phyloP scores from a whole-genome alignment of 2,329 filamentous ascomycete species.

The Aspergillus chevalieri region DNA sequence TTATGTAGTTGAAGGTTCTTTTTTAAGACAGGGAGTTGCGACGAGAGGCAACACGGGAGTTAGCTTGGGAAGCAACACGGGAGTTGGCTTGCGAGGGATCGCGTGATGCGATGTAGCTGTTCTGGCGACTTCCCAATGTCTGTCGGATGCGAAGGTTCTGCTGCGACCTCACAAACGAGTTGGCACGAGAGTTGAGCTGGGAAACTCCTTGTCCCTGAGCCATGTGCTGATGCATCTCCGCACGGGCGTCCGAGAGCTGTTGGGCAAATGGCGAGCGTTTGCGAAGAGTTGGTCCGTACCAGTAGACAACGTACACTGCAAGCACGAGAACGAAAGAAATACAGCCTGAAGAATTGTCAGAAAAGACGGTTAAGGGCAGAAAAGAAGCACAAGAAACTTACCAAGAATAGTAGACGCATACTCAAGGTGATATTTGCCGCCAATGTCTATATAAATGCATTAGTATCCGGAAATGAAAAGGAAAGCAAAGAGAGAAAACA shows the following conservation, averaged over 20 bases:
- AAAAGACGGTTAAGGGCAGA: neutral
- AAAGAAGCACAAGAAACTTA: slow-evolving; percentile 16
- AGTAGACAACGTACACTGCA: slow-evolving; percentile 63
- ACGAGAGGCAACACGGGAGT: slow-evolving; percentile 13
- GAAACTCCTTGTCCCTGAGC: slow-evolving; percentile 29
- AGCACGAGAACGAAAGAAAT: slow-evolving; percentile 57
- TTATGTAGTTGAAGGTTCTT: slow-evolving; percentile 5
- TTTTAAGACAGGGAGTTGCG: slow-evolving; percentile 14
- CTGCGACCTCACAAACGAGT: slow-evolving; percentile 34
- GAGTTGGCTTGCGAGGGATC: slow-evolving; percentile 26
- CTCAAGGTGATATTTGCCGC: slow-evolving; percentile 49
- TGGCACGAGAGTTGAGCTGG: slow-evolving; percentile 29
- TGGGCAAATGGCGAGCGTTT: slow-evolving; percentile 60
- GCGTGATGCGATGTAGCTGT: slow-evolving; percentile 28
- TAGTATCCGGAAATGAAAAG: neutral
- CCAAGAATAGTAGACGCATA: slow-evolving; percentile 59
- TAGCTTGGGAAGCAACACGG: slow-evolving; percentile 13
- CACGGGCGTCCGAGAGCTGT: slow-evolving; percentile 46
- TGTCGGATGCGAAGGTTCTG: slow-evolving; percentile 34
- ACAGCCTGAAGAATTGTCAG: slow-evolving; percentile 31
- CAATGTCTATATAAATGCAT: slow-evolving; percentile 41
- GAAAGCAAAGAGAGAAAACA: slow-evolving; percentile 11
- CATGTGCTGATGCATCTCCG: slow-evolving; percentile 21
- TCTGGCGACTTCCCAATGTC: slow-evolving; percentile 28
- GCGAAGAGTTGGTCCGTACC: slow-evolving; percentile 55